These are phyloP conservation scores for Hippophae rhamnoides DNA, from an alignment of 306 rosid species.

Conservation along the genomic window DNA sequence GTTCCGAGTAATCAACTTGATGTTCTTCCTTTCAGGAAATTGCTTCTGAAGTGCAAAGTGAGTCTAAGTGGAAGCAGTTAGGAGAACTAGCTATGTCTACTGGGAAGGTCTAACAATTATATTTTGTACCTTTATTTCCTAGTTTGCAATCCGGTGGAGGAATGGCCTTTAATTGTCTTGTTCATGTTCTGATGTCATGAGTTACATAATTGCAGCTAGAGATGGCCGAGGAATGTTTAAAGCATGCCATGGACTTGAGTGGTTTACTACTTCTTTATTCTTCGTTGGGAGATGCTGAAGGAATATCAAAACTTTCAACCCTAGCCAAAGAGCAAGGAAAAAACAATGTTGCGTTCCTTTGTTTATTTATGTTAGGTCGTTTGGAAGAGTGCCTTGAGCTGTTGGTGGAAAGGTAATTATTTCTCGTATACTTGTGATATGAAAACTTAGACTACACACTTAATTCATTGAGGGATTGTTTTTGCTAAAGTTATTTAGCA, in stretches of 20 bases:
- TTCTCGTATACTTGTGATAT: slow-evolving; percentile 8
- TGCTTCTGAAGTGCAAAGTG: slow-evolving; percentile 79
- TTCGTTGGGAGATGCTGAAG: slow-evolving; percentile 96
- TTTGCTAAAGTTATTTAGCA: slow-evolving; percentile 2
- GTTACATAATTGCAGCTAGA: slow-evolving; percentile 62
- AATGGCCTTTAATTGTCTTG: not conserved
- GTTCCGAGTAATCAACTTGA: slow-evolving; percentile 2
- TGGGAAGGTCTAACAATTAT: slow-evolving; percentile 46
- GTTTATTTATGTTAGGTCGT: slow-evolving; percentile 89
- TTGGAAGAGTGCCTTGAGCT: slow-evolving; percentile 95
- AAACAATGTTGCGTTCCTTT: slow-evolving; percentile 94
- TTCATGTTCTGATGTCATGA: slow-evolving; percentile 3
- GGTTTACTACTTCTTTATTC: slow-evolving; percentile 94
- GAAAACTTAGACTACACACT: not conserved
- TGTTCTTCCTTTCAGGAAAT: slow-evolving; percentile 44
- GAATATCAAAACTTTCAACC: slow-evolving; percentile 69
- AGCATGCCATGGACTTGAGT: slow-evolving; percentile 90
- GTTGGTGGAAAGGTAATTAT: slow-evolving; percentile 75
- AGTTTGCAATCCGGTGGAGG: not conserved
- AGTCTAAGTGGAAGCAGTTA: slow-evolving; percentile 97
- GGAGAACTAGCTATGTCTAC: slow-evolving; percentile 97
- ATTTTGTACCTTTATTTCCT: not conserved
- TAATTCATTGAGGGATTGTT: slow-evolving; percentile 6
- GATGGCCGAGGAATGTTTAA: slow-evolving; percentile 95
- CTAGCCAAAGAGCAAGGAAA: slow-evolving; percentile 98